Evolutionary conservation across 2,329 filamentous ascomycete species (phyloP).

Genomic region (Cladophialophora immunda): DNA sequence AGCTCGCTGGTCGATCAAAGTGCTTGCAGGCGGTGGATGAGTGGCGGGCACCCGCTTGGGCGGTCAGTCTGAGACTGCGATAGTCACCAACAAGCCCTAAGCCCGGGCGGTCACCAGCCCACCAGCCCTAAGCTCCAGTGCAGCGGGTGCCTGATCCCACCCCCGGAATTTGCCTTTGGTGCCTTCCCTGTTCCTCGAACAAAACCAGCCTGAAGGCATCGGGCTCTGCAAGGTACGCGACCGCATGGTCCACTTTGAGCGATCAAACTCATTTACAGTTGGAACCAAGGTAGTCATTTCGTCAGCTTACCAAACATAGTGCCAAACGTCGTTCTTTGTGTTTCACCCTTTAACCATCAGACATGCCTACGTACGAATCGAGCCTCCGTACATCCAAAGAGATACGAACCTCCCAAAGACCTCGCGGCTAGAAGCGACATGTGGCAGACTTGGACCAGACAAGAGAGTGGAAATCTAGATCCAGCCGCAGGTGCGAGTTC

Average conservation of each 20-base stretch:
- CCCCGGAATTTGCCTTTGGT: background rate
- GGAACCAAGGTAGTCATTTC: background rate
- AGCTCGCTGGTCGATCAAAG: background rate
- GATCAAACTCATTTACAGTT: background rate
- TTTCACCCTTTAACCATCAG: background rate
- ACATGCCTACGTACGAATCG: background rate
- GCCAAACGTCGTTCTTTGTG: slow-evolving; percentile 5
- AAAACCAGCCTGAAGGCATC: background rate
- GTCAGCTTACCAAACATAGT: slow-evolving; percentile 7
- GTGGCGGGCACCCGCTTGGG: background rate
- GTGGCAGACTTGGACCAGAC: background rate
- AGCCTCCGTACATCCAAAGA: background rate
- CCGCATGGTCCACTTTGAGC: background rate
- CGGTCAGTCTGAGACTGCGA: background rate
- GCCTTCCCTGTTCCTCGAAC: slow-evolving; percentile 5
- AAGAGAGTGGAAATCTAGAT: slow-evolving; percentile 14
- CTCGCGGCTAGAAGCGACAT: background rate
- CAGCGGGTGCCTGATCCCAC: background rate
- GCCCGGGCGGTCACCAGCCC: background rate
- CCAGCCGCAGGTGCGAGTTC: background rate
- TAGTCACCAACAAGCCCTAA: background rate
- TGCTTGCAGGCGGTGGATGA: background rate
- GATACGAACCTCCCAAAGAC: background rate
- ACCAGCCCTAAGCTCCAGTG: background rate
- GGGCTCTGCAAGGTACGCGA: slow-evolving; percentile 6